Evolutionary conservation across 805 yeast genomes (phyloP), one percentile per base, ranked within the genome.

Genomic region (Phaffomyces thermotolerans): DNA sequence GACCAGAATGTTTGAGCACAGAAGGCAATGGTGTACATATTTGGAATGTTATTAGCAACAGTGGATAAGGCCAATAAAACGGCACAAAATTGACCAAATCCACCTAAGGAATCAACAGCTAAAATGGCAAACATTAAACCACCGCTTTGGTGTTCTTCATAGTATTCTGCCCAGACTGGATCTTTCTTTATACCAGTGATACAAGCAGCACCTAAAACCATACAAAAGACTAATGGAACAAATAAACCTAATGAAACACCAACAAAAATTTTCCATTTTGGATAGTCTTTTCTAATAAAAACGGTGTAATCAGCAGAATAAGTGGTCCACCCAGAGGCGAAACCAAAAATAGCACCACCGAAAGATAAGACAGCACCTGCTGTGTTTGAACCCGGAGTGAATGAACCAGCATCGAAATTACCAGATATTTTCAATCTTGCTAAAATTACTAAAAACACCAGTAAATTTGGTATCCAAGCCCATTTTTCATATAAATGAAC

Each of bases 311-410:
- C 97, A 41, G 95, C 79, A 24, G 96, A 93, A 55, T 81, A 87
- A 17, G 96, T 81, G 44, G 95, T 78, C 97, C 97, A 89, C 50
- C 96, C 96, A 43, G 95, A 77, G 40, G 95, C 95, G 58, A 82
- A 89, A 50, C 96, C 96, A 56, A 77, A 89, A 50, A 84, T 63
- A 36, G 93, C 66, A 63, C 89, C 81, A 60, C 96, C 96, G 53
- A 83, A 87, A 18, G 91, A 78, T 45, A 89, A 68, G 17, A 86
- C 89, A 56, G 63, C 56, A 50, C 87, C 96, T 29, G 93, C 95
- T 46, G 82, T 81, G 25, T 77, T 71, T 22, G 68, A 59, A 48
- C 96, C 96, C 34, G 73, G 57, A 30, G 50, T 39, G 53, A 65
- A 63, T 20, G 63, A 63, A 50, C 82, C 86, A 47, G 73, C 68